phyloP scores from a whole-genome alignment of 768 basidiomycete species.

The Mrakia blollopis region DNA sequence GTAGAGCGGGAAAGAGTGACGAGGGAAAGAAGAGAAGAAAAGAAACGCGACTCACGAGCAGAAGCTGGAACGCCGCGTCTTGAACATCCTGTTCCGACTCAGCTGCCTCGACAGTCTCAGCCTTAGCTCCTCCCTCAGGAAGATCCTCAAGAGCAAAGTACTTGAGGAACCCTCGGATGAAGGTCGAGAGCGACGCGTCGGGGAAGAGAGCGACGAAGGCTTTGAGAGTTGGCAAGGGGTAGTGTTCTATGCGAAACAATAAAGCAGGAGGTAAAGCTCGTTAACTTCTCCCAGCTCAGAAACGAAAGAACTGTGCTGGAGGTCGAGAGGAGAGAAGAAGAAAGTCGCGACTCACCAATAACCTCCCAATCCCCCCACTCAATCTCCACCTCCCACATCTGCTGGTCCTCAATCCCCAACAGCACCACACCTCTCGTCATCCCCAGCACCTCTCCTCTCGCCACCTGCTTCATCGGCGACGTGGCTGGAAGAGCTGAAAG shows the following conservation, averaged over 20 bases:
- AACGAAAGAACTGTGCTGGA: not conserved
- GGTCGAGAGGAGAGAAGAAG: not conserved
- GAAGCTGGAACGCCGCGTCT: conserved; percentile 25
- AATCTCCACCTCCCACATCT: conserved; percentile 73
- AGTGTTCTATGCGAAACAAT: conserved; percentile 51
- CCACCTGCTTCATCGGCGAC: conserved; percentile 38
- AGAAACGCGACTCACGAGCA: conserved; percentile 18
- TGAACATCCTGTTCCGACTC: conserved; percentile 30
- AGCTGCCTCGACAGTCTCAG: conserved; percentile 28
- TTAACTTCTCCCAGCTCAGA: no score
- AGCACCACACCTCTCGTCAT: conserved; percentile 71
- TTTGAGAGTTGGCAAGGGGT: conserved; percentile 56
- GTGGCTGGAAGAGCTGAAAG: conserved; percentile 35
- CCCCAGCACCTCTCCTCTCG: conserved; percentile 63
- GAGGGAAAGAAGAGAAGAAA: not conserved
- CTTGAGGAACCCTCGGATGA: conserved; percentile 64
- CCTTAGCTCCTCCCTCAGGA: conserved; percentile 44
- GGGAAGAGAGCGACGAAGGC: conserved; percentile 67
- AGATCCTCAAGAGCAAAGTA: conserved; percentile 51
- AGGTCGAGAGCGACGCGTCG: conserved; percentile 51
- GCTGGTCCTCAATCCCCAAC: conserved; percentile 67
- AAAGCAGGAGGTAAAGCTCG: not conserved
- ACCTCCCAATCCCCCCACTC: conserved; percentile 66
- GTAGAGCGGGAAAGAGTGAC: not conserved
- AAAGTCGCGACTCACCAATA: conserved; percentile 53